Base-by-base conservation (phyloP, 495 filamentous ascomycete species). In the Tuber aestivum region DNA sequence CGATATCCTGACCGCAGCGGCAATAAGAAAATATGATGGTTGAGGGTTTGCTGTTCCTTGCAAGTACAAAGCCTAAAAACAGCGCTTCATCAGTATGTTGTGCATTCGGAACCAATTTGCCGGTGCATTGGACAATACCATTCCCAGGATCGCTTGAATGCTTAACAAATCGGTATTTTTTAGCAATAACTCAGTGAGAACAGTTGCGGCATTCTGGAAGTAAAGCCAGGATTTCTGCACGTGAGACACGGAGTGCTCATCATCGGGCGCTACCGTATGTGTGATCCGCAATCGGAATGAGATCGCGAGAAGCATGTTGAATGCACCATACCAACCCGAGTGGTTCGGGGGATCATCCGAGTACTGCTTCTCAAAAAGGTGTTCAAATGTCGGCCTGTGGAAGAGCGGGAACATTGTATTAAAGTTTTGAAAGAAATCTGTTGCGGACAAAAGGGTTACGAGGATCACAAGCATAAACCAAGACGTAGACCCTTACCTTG, bases 331-430 rank as follows among this genome's bases (percentile, higher is more conserved):
- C 95, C 95, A 99, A 16, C 95, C 95, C 40, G 93, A 95, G 56
- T 94, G 94, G 83, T 95, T 92, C 79, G 97, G 97, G n/a, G 95
- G 95, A 80, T 97, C 91, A 48, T 87, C 85, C 23, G 94, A 94
- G 84, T 97, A 99, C 80, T 98, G 94, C 77, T 91, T 90, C 78
- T 97, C 93, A 35, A 97, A 93, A 21, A 98, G 85, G 82, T 97
- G 93, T 92, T 97, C 97, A 82, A 99, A 99, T 0, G 95, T 97
- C 21, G 95, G 94, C 83, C 97, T 94, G 83, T 99, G 95, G 83
- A 97, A 99, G 5, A 99, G 87, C 69, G 95, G 95, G 83, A 98
- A 97, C 89, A 97, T 93, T 89, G 93, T 94, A 85, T 99, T 99
- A 87, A 99, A 97, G 84, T 97, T 97, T 82, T 94, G 92, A 80